These are phyloP conservation scores for Fraxinus pennsylvanica DNA, from an alignment of 257 asterid genomes.

Conservation along the genomic window DNA sequence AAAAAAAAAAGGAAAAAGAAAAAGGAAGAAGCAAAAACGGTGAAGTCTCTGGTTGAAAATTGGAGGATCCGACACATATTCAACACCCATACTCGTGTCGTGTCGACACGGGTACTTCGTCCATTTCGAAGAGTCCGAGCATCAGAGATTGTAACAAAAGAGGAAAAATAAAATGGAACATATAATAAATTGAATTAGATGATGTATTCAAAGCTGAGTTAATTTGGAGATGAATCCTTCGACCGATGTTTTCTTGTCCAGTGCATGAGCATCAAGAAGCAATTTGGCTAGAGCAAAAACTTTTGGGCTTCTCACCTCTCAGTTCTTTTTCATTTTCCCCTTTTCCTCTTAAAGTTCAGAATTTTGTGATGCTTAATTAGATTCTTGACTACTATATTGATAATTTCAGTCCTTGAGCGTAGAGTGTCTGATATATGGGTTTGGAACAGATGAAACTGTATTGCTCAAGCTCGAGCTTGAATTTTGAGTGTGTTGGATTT, in stretches of 20 bases:
- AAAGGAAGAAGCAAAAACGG: no score
- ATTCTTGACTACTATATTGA: background rate
- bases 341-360: background rate
- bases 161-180: background rate
- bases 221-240: background rate
- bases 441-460: background rate
- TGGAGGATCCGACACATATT: no score
- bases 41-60: no score
- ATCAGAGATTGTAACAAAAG: background rate
- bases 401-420: background rate
- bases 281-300: background rate
- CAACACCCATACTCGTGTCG: no score
- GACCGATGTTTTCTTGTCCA: background rate
- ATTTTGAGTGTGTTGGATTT: background rate
- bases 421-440: background rate
- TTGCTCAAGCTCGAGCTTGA: background rate
- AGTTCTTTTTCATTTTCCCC: background rate
- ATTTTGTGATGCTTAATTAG: background rate
- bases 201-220: background rate
- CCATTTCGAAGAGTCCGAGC: no score
- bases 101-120: no score
- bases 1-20: no score
- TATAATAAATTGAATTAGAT: background rate
- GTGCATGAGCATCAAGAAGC: background rate
- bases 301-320: background rate